A percentile compares a stretch with the other conserved stretches of the same genome.
phyloP scores from a whole-genome alignment of 2,329 filamentous ascomycete species.

The Ustulina deusta region DNA sequence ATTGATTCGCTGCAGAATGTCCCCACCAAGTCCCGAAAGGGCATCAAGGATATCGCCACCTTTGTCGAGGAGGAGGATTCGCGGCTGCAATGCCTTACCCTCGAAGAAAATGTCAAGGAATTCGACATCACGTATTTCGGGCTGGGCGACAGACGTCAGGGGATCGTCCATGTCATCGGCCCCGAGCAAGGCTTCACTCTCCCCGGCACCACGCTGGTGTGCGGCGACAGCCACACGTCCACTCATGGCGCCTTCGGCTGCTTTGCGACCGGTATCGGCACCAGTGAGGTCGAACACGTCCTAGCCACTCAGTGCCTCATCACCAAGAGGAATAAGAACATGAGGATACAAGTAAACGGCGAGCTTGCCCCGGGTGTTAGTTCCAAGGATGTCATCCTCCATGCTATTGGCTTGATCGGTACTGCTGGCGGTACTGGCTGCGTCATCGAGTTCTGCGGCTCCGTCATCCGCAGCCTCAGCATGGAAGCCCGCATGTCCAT shows the following conservation, averaged over 20 bases:
- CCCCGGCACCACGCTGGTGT: slow-evolving; percentile 95
- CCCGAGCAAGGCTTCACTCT: slow-evolving; percentile 99
- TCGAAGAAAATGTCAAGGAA: slow-evolving; percentile 97
- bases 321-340: slow-evolving; percentile 96
- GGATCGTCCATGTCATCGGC: slow-evolving; percentile 98
- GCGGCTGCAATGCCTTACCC: slow-evolving; percentile 90
- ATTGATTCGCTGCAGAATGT: slow-evolving; percentile 74
- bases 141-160: slow-evolving; percentile 94
- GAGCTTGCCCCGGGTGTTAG: slow-evolving; percentile 90
- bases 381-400: slow-evolving; percentile 94
- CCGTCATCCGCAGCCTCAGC: slow-evolving; percentile 86
- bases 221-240: slow-evolving; percentile 97
- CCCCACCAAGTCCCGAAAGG: slow-evolving; percentile 89
- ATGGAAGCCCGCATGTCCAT: slow-evolving; percentile 99
- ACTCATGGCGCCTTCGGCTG: slow-evolving; percentile 97
- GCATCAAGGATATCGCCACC: slow-evolving; percentile 90
- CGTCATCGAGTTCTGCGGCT: slow-evolving; percentile 98
- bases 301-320: slow-evolving; percentile 96
- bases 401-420: slow-evolving; percentile 93
- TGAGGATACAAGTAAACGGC: slow-evolving; percentile 95
- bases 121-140: slow-evolving; percentile 98
- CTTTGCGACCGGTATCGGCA: slow-evolving; percentile 96
- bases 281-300: slow-evolving; percentile 98
- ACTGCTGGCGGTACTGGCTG: slow-evolving; percentile 94
- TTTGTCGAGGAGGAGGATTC: slow-evolving; percentile 98